A percentile compares a stretch with the other conserved stretches of the same genome.
Conservation (phyloP, 495 filamentous ascomycete genomes). For the Viridothelium virens region DNA sequence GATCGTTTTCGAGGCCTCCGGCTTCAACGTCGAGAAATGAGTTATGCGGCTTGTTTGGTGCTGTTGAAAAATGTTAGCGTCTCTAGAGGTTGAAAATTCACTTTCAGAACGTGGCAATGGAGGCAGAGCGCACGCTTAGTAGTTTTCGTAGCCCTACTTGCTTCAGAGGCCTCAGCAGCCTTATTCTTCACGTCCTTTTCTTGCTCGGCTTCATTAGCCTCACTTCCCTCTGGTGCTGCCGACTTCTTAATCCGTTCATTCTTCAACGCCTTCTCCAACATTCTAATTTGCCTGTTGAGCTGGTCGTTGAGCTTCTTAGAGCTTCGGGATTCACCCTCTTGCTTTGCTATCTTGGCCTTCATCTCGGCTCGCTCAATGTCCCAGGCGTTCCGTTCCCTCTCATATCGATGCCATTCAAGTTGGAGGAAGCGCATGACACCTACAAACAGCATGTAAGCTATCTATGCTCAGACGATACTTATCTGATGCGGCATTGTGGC, state of each 20-base stretch:
- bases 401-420: conserved; percentile 97
- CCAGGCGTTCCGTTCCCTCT: conserved; percentile 96
- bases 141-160: conserved; percentile 16
- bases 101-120: neutral
- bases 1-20: conserved; percentile 18
- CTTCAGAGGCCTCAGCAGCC: conserved; percentile 9
- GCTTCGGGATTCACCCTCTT: conserved; percentile 81
- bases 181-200: conserved; percentile 25
- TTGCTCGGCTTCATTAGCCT: conserved; percentile 17
- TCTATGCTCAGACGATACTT: conserved; percentile 15
- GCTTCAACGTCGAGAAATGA: conserved; percentile 37
- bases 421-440: conserved; percentile 99
- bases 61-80: conserved; percentile 20
- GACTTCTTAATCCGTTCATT: conserved; percentile 48
- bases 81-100: neutral
- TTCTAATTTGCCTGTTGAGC: conserved; percentile 76
- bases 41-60: conserved; percentile 33
- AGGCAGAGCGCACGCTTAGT: conserved; percentile 25
- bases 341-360: conserved; percentile 93
- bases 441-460: conserved; percentile 31
- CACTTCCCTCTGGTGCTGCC: conserved; percentile 31
- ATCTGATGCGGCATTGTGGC: neutral
- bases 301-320: conserved; percentile 81
- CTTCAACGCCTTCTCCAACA: conserved; percentile 85
- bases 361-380: conserved; percentile 98